Evolutionary conservation across 352 stramenopile genomes (phyloP).

Genomic region (Globisporangium heterothallicum): DNA sequence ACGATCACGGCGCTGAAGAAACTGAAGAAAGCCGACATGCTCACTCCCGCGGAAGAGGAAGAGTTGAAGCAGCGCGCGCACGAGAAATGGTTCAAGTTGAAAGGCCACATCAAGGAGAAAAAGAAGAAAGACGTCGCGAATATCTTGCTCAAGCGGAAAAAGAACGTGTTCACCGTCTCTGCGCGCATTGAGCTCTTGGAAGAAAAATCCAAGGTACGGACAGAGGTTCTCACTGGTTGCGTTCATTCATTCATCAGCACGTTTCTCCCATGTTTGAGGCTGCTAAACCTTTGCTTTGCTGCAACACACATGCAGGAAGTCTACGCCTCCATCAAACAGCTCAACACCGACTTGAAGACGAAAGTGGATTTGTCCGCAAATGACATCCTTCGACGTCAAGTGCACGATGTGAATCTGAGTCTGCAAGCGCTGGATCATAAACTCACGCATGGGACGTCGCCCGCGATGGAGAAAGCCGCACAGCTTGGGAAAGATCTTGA

Average conservation of each 20-base stretch:
- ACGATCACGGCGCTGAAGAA: conserved; percentile 65
- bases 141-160: conserved; percentile 74
- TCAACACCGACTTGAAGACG: conserved; percentile 47
- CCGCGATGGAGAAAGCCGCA: conserved; percentile 36
- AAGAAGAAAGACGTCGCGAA: conserved; percentile 72
- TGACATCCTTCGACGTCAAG: conserved; percentile 45
- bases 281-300: not conserved
- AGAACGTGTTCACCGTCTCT: conserved; percentile 75
- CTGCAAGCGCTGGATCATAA: conserved; percentile 42
- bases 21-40: conserved; percentile 52
- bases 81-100: conserved; percentile 67
- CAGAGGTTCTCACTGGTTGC: no score
- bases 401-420: conserved; percentile 44
- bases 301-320: conserved; percentile 34
- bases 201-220: conserved; percentile 47
- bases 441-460: conserved; percentile 27
- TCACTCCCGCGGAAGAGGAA: conserved; percentile 49
- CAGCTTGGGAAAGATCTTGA: conserved; percentile 38
- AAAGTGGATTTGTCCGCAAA: conserved; percentile 37
- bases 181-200: conserved; percentile 66
- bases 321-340: conserved; percentile 58
- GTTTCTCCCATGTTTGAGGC: not conserved
- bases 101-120: conserved; percentile 70
- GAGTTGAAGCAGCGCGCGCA: conserved; percentile 59
- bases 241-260: no score